A percentile compares a stretch with the other conserved stretches of the same genome.
phyloP scores from a whole-genome alignment of 164 flowering plant species.

The Stephania japonica region DNA sequence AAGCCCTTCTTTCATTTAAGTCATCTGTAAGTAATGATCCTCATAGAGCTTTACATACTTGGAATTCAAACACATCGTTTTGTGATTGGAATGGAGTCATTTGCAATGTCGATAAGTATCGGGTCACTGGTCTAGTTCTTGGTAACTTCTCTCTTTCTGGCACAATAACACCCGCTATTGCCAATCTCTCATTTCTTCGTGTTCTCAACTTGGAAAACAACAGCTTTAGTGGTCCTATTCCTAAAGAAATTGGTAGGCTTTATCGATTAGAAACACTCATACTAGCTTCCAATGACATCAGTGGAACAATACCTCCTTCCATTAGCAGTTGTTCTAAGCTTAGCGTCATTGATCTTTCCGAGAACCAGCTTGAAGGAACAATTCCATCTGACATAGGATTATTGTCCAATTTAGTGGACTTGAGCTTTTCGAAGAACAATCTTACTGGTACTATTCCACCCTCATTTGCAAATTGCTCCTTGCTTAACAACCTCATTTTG shows the following conservation, averaged over 20 bases:
- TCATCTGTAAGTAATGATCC: conserved; percentile 14
- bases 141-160: conserved; percentile 12
- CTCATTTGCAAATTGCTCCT: conserved; percentile 12
- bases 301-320: conserved; percentile 14
- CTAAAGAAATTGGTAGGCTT: conserved; percentile 9
- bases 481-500: conserved; percentile 5
- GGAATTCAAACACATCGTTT: conserved; percentile 20
- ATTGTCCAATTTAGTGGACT: conserved; percentile 7
- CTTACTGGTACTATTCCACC: conserved; percentile 11
- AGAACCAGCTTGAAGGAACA: conserved; percentile 14
- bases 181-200: conserved; percentile 20
- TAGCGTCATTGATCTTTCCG: not conserved
- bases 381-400: conserved; percentile 12
- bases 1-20: conserved; percentile 18
- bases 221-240: conserved; percentile 10
- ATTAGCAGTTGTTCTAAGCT: conserved; percentile 10
- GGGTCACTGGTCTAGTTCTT: conserved; percentile 20
- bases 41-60: conserved; percentile 9
- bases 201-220: conserved; percentile 13
- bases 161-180: conserved; percentile 14
- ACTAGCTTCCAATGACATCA: conserved; percentile 9
- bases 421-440: conserved; percentile 12
- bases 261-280: conserved; percentile 7
- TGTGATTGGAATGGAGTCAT: conserved; percentile 22
- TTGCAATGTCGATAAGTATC: conserved; percentile 11